phyloP scores from a whole-genome alignment of 148 eudicot genomes.

The Diospyros lotus region DNA sequence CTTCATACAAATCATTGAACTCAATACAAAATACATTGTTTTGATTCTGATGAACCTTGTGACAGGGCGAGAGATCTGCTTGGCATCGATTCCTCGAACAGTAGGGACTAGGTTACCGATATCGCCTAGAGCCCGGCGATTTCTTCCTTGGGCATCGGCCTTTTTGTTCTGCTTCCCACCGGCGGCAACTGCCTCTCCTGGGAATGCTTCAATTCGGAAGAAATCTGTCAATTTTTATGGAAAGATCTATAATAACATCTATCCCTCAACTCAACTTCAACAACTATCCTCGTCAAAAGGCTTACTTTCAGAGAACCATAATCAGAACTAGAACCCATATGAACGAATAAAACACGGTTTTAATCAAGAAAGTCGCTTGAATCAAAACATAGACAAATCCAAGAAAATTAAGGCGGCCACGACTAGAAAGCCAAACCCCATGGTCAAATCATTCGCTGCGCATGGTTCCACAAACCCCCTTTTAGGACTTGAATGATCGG shows the following conservation, averaged over 20 bases:
- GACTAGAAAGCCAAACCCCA: too few species aligned
- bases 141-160: slow-evolving; percentile 39
- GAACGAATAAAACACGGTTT: too few species aligned
- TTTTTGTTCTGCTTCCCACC: slow-evolving; percentile 60
- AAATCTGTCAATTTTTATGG: background rate
- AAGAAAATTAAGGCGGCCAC: background rate
- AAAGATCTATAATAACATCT: background rate
- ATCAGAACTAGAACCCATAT: background rate
- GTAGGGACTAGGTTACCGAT: slow-evolving; percentile 44
- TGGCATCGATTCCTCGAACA: slow-evolving; percentile 33
- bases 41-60: slow-evolving; percentile 27
- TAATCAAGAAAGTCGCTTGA: background rate
- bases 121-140: slow-evolving; percentile 54
- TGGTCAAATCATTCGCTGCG: too few species aligned
- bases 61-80: slow-evolving; percentile 38
- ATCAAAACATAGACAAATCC: background rate
- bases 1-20: too few species aligned
- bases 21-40: too few species aligned
- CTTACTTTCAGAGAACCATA: background rate
- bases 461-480: too few species aligned
- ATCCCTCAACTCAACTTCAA: background rate
- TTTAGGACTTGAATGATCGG: too few species aligned
- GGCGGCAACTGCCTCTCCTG: slow-evolving; percentile 36
- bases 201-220: background rate
- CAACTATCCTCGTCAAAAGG: background rate